Base-by-base conservation (phyloP, 495 filamentous ascomycete species). In the Usnea hakonensis region DNA sequence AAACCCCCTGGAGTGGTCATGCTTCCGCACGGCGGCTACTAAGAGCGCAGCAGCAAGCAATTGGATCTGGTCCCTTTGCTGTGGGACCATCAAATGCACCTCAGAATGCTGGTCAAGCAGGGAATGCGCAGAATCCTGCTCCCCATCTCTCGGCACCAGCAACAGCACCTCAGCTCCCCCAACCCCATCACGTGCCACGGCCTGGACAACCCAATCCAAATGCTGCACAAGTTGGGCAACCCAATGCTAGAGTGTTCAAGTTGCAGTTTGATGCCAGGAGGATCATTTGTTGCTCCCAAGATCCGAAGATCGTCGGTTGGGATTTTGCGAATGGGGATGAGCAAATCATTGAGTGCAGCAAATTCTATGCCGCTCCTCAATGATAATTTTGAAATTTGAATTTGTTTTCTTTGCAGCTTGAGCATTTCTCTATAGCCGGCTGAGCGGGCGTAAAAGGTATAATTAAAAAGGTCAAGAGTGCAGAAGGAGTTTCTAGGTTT, bases 181-280 rank as follows among this genome's bases (percentile, higher is more conserved):
- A 57, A 19, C 26, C 52, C 19, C 44, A n/a, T 50, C 66, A 14
- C 64, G 43, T 13, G 16, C 37, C 43, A 40, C 60, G 43, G 40
- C 53, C 32, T 16, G 54, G 33, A 28, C 23, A 10, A 60, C 48
- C 65, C 14, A 62, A 59, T 33, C 14, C 53, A 52, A 32, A 52
- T 32, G 55, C 40, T 36, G 36, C 58, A n/a, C 62, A 57, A 26
- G 50, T 61, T 37, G 53, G 64, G 62, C 75, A 58, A 76, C 81
- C 62, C 64, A 84, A 84, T 62, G 81, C 85, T 17, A 75, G 94
- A 33, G 90, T 98, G n/a, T 98, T 97, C 77, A 98, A 98, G 74
- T 79, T 97, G 32, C 95, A 98, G 76, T 98, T 97, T 68, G 94
- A 98, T 69, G 87, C 91, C 0, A 81, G 93, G 52, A 86, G 92